Percentiles rank a stretch among this genome's conserved stretches.
Conservation (phyloP, 768 basidiomycete genomes). For the Leccinellum luteum region DNA sequence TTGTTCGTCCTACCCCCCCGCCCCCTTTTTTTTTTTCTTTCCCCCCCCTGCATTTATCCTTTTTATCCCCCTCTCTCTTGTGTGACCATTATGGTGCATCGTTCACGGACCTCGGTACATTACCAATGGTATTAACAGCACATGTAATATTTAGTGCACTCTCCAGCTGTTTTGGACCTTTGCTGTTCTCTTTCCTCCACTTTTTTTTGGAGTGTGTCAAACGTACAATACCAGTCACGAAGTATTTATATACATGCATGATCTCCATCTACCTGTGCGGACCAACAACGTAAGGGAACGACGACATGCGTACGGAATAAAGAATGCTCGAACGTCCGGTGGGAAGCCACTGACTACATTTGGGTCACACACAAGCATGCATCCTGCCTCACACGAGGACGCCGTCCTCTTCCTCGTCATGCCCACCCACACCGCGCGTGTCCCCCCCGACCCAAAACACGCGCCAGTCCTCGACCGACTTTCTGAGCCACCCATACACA, state of each 20-base stretch:
- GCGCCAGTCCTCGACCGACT: conserved; percentile 71
- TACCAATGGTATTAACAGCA: conserved; percentile 24
- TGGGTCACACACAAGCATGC: background rate
- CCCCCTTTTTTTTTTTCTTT: background rate
- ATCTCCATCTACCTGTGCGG: background rate
- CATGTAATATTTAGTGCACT: conserved; percentile 28
- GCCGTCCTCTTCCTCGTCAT: conserved; percentile 30
- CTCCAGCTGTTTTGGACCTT: conserved; percentile 19
- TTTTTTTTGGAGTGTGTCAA: conserved; percentile 14
- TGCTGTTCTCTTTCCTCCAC: background rate
- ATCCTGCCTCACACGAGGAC: conserved; percentile 22
- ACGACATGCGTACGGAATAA: background rate
- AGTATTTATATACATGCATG: conserved; percentile 22
- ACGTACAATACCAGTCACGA: conserved; percentile 18
- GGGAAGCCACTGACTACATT: background rate
- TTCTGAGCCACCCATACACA: conserved; percentile 76
- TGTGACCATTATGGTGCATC: conserved; percentile 18
- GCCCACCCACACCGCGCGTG: conserved; percentile 28
- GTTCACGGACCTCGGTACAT: conserved; percentile 21
- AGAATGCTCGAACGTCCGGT: background rate
- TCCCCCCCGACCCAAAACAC: conserved; percentile 80
- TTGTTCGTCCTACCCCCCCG: background rate
- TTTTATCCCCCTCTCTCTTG: conserved; percentile 3
- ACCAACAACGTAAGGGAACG: background rate
- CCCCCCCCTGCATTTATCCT: background rate